These are phyloP conservation scores for Trichophyton rubrum DNA, from an alignment of 2,329 filamentous ascomycete species.

Conservation along the genomic window DNA sequence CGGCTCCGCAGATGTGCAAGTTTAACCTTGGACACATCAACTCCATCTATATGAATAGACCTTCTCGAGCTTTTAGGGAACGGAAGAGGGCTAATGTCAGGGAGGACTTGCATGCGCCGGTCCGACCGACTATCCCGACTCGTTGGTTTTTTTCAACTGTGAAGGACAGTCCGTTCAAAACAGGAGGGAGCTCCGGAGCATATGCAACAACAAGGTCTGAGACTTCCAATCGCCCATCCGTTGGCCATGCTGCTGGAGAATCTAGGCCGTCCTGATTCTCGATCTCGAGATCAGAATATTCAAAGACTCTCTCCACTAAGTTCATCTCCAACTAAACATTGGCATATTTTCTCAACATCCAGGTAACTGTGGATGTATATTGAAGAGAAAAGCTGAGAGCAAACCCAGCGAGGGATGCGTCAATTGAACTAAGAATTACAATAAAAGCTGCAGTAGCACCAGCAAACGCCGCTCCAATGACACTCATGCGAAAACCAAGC, in stretches of 20 bases:
- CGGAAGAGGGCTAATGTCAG: conserved; percentile 65
- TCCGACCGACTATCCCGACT: conserved; percentile 65
- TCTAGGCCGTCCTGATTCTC: conserved; percentile 51
- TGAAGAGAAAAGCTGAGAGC: conserved; percentile 61
- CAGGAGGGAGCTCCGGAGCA: conserved; percentile 56
- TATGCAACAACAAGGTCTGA: conserved; percentile 59
- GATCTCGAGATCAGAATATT: conserved; percentile 57
- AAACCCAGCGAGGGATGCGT: conserved; percentile 61
- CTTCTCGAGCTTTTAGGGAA: conserved; percentile 57
- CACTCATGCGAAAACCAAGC: conserved; percentile 60
- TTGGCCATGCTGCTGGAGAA: conserved; percentile 62
- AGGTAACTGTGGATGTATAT: conserved; percentile 52
- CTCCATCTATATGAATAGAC: conserved; percentile 55
- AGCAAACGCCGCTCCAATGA: conserved; percentile 58
- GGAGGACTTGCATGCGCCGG: conserved; percentile 66
- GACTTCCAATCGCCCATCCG: conserved; percentile 60
- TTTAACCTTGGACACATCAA: conserved; percentile 61
- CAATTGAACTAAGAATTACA: conserved; percentile 47
- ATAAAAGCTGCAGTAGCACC: conserved; percentile 53
- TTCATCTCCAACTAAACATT: conserved; percentile 70
- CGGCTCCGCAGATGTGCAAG: conserved; percentile 59
- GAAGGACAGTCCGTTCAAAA: conserved; percentile 59
- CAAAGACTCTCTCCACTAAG: conserved; percentile 60
- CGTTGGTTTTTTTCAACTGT: conserved; percentile 53
- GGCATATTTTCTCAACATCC: conserved; percentile 55